phyloP scores from a whole-genome alignment of 108 stramenopile genomes.

The Seminavis robusta region DNA sequence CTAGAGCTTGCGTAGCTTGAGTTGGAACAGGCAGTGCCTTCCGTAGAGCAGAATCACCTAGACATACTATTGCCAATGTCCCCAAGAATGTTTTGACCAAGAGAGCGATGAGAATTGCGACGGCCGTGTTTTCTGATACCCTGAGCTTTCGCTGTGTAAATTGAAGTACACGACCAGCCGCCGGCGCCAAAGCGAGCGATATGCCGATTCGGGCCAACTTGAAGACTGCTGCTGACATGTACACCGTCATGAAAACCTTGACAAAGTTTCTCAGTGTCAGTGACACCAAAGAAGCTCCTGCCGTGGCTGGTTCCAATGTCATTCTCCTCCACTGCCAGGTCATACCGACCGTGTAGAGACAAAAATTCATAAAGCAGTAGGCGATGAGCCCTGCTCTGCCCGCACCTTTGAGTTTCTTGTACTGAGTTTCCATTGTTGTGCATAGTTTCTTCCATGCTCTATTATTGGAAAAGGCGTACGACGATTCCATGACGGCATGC shows the following conservation, averaged over 20 bases:
- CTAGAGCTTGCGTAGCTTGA: too few species aligned
- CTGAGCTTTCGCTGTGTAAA: neutral
- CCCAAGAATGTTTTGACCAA: too few species aligned
- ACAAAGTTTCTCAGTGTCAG: constrained; percentile 2
- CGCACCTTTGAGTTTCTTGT: neutral
- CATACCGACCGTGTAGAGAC: constrained; percentile 6
- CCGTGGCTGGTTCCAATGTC: neutral
- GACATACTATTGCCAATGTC: too few species aligned
- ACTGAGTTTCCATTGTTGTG: neutral
- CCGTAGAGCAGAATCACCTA: too few species aligned
- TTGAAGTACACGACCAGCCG: neutral
- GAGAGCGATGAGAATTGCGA: neutral
- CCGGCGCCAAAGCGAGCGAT: constrained; percentile 1
- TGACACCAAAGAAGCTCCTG: neutral
- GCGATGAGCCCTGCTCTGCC: constrained; percentile 5
- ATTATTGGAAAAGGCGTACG: neutral
- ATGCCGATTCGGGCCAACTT: neutral
- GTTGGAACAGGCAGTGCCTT: too few species aligned
- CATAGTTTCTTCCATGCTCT: neutral
- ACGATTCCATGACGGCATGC: too few species aligned
- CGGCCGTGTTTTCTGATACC: neutral
- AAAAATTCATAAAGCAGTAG: constrained; percentile 8
- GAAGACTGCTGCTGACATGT: neutral
- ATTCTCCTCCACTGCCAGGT: constrained; percentile 11
- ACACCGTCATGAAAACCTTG: constrained; percentile 1